A percentile compares a stretch with the other conserved stretches of the same genome.
Evolutionary conservation across 1,284 basidiomycete genomes (phyloP).

Genomic region (Coriolopsis trogii): DNA sequence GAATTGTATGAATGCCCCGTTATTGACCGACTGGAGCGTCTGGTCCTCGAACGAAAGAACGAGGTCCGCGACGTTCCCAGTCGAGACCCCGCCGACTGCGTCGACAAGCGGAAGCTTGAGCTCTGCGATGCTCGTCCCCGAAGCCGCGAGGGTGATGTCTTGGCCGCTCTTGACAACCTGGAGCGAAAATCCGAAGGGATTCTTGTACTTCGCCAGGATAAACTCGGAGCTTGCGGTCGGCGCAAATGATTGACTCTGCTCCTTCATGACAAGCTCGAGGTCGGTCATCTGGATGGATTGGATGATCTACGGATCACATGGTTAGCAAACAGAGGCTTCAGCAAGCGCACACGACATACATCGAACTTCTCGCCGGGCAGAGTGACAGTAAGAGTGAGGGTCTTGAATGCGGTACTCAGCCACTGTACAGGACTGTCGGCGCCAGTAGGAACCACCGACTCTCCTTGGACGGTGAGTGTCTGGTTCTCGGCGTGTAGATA

Average conservation of each 20-base stretch:
- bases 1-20: slow-evolving; percentile 58
- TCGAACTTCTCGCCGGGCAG: slow-evolving; percentile 67
- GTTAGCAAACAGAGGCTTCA: not conserved
- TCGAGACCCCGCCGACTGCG: slow-evolving; percentile 65
- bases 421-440: slow-evolving; percentile 55
- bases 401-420: slow-evolving; percentile 74
- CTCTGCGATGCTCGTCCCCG: slow-evolving; percentile 61
- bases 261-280: slow-evolving; percentile 49
- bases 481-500: slow-evolving; percentile 71
- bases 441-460: slow-evolving; percentile 62
- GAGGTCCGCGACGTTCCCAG: slow-evolving; percentile 47
- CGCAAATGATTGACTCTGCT: slow-evolving; percentile 55
- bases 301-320: slow-evolving; percentile 50
- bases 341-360: slow-evolving; percentile 31
- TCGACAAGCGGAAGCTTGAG: slow-evolving; percentile 56
- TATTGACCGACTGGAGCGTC: slow-evolving; percentile 57
- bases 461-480: slow-evolving; percentile 62
- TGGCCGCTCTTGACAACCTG: slow-evolving; percentile 64
- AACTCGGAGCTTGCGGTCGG: slow-evolving; percentile 62
- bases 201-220: slow-evolving; percentile 70
- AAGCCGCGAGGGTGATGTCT: slow-evolving; percentile 52
- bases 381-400: slow-evolving; percentile 61
- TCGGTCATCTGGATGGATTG: slow-evolving; percentile 68
- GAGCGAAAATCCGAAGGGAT: slow-evolving; percentile 79
- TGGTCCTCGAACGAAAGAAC: slow-evolving; percentile 59